phyloP scores from a whole-genome alignment of 805 yeast genomes.

The Ascoidea asiatica region DNA sequence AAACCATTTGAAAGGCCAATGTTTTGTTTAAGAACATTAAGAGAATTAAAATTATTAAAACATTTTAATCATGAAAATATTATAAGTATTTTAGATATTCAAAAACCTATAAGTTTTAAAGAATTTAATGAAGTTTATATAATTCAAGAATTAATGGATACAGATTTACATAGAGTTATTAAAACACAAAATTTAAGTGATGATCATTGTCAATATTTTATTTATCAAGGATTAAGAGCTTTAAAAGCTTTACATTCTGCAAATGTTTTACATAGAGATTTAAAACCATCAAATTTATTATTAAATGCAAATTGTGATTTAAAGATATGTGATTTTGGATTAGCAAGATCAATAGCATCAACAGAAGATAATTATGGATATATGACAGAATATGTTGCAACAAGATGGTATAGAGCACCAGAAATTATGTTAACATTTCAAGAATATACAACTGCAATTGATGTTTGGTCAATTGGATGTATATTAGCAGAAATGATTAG shows the following conservation, averaged over 20 bases:
- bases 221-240: conserved; percentile 84
- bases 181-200: conserved; percentile 74
- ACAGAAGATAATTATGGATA: conserved; percentile 57
- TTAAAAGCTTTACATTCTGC: conserved; percentile 85
- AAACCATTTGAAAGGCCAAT: conserved; percentile 83
- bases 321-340: conserved; percentile 88
- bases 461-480: conserved; percentile 95
- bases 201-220: conserved; percentile 88
- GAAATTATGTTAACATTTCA: conserved; percentile 94
- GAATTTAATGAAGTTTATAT: conserved; percentile 78
- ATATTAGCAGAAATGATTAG: conserved; percentile 82
- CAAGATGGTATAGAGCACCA: conserved; percentile 96
- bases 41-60: conserved; percentile 79
- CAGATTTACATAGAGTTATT: conserved; percentile 73
- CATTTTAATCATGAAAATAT: conserved; percentile 93
- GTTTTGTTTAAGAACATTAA: conserved; percentile 77
- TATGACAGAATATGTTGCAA: conserved; percentile 96
- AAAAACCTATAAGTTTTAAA: conserved; percentile 66
- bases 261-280: conserved; percentile 86
- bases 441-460: conserved; percentile 88
- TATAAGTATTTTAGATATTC: conserved; percentile 79
- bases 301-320: conserved; percentile 88
- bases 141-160: conserved; percentile 80
- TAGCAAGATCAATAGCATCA: conserved; percentile 56
- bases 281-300: conserved; percentile 79